Base-by-base conservation (phyloP, 2,329 filamentous ascomycete genomes). In the Mariannaea elegans region DNA sequence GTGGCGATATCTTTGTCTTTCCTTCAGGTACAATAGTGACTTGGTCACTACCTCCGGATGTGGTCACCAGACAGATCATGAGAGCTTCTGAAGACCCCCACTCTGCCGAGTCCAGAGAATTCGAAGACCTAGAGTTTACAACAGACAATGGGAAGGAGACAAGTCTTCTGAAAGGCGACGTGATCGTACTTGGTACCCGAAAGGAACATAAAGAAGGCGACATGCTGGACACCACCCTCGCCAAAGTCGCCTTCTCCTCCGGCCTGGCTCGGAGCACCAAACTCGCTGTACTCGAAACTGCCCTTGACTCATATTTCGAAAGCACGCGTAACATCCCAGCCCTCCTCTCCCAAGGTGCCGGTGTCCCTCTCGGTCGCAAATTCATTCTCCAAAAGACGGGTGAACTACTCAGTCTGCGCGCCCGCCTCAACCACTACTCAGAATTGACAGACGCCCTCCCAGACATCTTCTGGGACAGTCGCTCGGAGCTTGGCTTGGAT, bases 181-280 rank as follows among this genome's bases (percentile, higher is more conserved):
- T 94, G 8, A 95, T 99, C 42, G 87, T 96, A 4, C 81, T 99
- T 6, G 95, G 95, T 32, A 97, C 93, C 2, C 90, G 90, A 63
- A 76, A 79, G 34, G 82, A 85, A 39, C 63, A 72, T 58, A 66
- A 75, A n/a, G 76, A 78, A 18, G 78, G 78, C 42, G 79, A 81
- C 66, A 77, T 74, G 9, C 74, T 84, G 10, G 84, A 85, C 69
- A 86, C 81, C 1, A 91, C 94, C 2, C 84, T 97, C 13, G 93
- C 94, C 68, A 97, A 98, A 74, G 94, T 98, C 63, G 95, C 95
- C 41, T 98, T 98, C 76, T 97, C 94, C 0, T 97, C 93, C 1
- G 94, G 94, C 2, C 85, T 99, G 9, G 94, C 95, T 5, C 86
- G 95, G 53, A 95, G 91, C 60, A 97, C 95, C 6, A 98, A 98